Evolutionary conservation across 1,284 basidiomycete genomes (phyloP), one percentile per base, ranked within the genome.

Genomic region (Ganoderma leucocontextum): DNA sequence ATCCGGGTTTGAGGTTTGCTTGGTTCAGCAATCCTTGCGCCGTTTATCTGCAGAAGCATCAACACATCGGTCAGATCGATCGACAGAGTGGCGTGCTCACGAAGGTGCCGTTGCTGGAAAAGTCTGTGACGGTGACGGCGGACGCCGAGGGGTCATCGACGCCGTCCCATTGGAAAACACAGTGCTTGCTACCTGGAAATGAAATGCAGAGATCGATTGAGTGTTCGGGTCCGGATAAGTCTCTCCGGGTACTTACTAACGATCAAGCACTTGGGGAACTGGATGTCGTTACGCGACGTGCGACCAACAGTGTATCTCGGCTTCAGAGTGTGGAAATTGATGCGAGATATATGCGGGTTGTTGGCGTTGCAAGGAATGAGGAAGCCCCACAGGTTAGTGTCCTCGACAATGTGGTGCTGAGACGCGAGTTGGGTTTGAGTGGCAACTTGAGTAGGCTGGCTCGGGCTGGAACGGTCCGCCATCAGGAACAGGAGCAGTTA

Each of bases 41-140:
- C 89, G 71, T 93, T 93, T 75, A 95, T 89, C 93, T 95, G 70
- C 29, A 22, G 33, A 36, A 39, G 47, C n/a, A 42, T 36, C 29
- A 63, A n/a, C 25, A n/a, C 25, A 25, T 17, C 22, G 9, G 2
- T n/a, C 8, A 13, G 35, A 29, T 53, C 63, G 17, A 63, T 70
- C 59, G 74, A 53, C 49, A 7, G 35, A 55, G 22, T 10, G 33
- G 36, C 19, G 68, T 22, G 66, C 93, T 78, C 79, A 95, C 93
- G 80, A 86, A 96, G 10, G 95, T 96, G n/a, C 69, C 95, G 75
- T 96, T 96, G 67, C 90, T 92, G n/a, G 92, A 95, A 52, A 80
- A 78, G 79, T 96, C 95, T 9, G 83, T 81, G 25, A 96, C 85
- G 47, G 85, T 85, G 8, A 95, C 88, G 7, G 85, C 84, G 0